Percentiles rank a stretch among this genome's conserved stretches.
Conservation (phyloP, 106 monocot species). For the Phalaenopsis aphrodite region DNA sequence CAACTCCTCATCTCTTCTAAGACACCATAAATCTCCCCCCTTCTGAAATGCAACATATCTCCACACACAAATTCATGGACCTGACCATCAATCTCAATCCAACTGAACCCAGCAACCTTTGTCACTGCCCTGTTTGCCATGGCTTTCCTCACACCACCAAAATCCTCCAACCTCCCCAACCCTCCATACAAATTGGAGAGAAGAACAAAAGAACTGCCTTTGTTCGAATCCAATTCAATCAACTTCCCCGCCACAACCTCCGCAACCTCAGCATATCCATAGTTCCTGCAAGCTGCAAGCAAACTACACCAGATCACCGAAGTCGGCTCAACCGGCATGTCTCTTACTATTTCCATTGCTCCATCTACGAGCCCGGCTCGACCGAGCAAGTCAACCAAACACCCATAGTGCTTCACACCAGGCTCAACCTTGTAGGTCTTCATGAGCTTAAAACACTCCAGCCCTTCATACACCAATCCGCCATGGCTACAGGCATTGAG, state of each 20-base stretch:
- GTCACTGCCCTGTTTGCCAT: conserved; percentile 27
- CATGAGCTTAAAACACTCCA: conserved; percentile 26
- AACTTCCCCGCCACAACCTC: conserved; percentile 19
- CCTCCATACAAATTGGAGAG: conserved; percentile 30
- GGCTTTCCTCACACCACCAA: conserved; percentile 15
- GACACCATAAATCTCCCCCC: conserved; percentile 16
- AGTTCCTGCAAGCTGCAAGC: conserved; percentile 24
- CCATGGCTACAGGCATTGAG: conserved; percentile 33
- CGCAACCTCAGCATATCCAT: conserved; percentile 24
- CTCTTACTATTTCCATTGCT: conserved; percentile 20
- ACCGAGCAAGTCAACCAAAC: conserved; percentile 32
- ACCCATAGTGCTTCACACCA: conserved; percentile 28
- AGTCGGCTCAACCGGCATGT: conserved; percentile 12
- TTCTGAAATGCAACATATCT: conserved; percentile 25
- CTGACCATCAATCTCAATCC: conserved; percentile 34
- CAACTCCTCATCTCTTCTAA: conserved; percentile 24
- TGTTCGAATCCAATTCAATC: conserved; percentile 5
- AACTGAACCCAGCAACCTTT: conserved; percentile 37
- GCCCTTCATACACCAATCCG: conserved; percentile 19
- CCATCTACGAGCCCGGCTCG: conserved; percentile 19
- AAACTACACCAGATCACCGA: conserved; percentile 22
- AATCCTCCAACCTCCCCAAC: conserved; percentile 28
- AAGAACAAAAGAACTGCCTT: conserved; percentile 14
- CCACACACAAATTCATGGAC: conserved; percentile 39
- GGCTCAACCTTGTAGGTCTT: conserved; percentile 20